These are phyloP conservation scores for Periconia sp. DNA, from an alignment of 2,329 filamentous ascomycete species.

Conservation along the genomic window DNA sequence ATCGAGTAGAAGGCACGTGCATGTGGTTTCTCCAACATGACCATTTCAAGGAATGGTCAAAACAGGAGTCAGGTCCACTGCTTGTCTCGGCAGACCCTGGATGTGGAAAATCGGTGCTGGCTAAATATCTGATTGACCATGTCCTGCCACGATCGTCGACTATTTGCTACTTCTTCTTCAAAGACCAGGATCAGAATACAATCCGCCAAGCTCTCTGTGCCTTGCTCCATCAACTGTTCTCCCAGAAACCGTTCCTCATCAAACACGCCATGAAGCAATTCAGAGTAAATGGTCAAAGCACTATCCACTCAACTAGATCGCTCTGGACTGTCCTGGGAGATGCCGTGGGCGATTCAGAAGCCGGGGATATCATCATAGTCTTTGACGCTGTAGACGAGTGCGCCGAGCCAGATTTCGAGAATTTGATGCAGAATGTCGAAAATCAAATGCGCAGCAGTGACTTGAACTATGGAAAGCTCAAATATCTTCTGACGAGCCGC, in stretches of 20 bases:
- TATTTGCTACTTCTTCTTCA: slow-evolving; percentile 27
- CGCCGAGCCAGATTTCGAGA: too few relatives aligned
- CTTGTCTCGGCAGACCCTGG: slow-evolving; percentile 23
- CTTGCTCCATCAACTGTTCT: slow-evolving; percentile 22
- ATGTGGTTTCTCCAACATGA: slow-evolving; percentile 19
- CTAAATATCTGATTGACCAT: slow-evolving; percentile 21
- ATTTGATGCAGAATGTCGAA: too few relatives aligned
- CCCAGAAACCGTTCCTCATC: slow-evolving; percentile 14
- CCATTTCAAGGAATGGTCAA: slow-evolving; percentile 17
- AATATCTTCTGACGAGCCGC: too few relatives aligned
- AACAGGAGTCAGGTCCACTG: slow-evolving; percentile 17
- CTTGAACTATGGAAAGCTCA: too few relatives aligned
- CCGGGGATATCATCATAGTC: too few relatives aligned
- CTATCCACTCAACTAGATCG: too few relatives aligned
- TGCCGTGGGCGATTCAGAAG: too few relatives aligned
- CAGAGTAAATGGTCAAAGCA: slow-evolving; percentile 9
- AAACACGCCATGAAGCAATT: slow-evolving; percentile 16
- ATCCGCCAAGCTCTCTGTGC: slow-evolving; percentile 23
- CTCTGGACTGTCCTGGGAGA: too few relatives aligned
- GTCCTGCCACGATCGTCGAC: slow-evolving; percentile 15
- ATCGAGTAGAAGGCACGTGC: slow-evolving; percentile 21
- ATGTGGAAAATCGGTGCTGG: slow-evolving; percentile 24
- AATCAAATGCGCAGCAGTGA: too few relatives aligned
- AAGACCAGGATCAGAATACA: slow-evolving; percentile 20
- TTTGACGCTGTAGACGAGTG: too few relatives aligned